Percentiles rank a stretch among this genome's conserved stretches.
Evolutionary conservation across 345 rosid species (phyloP).

Genomic region (Eucalyptus brandiana): DNA sequence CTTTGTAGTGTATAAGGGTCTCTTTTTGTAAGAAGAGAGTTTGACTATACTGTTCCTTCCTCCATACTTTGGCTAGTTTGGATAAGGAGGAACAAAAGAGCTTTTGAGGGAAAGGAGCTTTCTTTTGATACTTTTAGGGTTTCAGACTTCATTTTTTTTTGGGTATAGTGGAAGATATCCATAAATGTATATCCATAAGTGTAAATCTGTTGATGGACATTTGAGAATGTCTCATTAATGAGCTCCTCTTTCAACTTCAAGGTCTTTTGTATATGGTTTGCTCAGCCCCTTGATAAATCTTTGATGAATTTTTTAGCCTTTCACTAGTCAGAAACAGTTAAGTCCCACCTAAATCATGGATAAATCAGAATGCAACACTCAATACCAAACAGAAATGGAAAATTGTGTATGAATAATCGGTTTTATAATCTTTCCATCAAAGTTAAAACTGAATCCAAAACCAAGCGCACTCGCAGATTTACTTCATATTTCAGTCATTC

Average conservation of each 20-base stretch:
- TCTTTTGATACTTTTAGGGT: not conserved
- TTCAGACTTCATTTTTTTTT: not conserved
- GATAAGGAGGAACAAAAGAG: not conserved
- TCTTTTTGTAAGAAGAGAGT: not conserved
- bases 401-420: not conserved
- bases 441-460: not conserved
- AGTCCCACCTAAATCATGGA: not conserved
- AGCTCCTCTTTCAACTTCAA: not conserved
- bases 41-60: not conserved
- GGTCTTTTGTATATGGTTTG: not conserved
- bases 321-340: not conserved
- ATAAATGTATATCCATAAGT: not conserved
- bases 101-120: not conserved
- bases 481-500: not conserved
- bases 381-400: not conserved
- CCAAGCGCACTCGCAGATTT: not conserved
- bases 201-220: not conserved
- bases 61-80: not conserved
- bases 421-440: not conserved
- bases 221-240: not conserved
- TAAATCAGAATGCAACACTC: not conserved
- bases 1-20: not conserved
- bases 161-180: not conserved
- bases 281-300: not conserved
- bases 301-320: not conserved